Evolutionary conservation across 371 early-diverging fungal species (phyloP).

Genomic region (Apophysomyces ossiformis): DNA sequence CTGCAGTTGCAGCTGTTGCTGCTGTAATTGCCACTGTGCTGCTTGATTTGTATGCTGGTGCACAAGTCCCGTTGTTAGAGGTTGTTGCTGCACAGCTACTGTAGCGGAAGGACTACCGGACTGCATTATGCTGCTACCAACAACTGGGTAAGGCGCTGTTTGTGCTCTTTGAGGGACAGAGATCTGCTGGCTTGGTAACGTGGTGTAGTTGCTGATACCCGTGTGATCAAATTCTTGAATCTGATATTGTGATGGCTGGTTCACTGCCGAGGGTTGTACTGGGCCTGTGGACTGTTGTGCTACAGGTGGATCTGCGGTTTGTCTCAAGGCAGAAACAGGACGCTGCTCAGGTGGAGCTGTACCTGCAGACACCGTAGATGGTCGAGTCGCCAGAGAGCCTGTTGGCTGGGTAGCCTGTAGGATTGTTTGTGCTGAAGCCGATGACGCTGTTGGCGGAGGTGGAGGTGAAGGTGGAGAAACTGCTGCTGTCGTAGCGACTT

Average conservation of each 20-base stretch:
- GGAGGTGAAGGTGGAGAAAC: constrained; percentile 11
- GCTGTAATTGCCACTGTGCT: constrained; percentile 4
- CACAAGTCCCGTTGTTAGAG: neutral
- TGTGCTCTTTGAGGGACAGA: constrained; percentile 3
- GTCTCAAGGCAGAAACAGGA: constrained; percentile 30
- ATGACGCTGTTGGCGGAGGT: neutral
- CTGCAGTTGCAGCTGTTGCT: constrained; percentile 13
- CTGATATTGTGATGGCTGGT: neutral
- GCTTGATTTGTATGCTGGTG: neutral
- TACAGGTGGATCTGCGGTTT: constrained; percentile 31
- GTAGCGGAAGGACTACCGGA: neutral
- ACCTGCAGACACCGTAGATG: neutral
- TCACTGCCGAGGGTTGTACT: neutral
- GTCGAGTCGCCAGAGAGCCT: neutral
- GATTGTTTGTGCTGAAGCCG: neutral
- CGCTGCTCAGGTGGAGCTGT: constrained; percentile 28
- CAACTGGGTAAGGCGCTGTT: neutral
- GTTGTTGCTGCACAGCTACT: constrained; percentile 7
- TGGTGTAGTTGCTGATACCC: neutral
- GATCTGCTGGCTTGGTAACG: neutral
- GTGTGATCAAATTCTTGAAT: neutral
- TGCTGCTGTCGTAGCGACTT: neutral
- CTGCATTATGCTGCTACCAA: neutral
- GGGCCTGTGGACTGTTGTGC: neutral
- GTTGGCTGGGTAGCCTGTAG: neutral